These are phyloP conservation scores for Colletotrichum musae DNA, from an alignment of 2,329 filamentous ascomycete species.

Conservation along the genomic window DNA sequence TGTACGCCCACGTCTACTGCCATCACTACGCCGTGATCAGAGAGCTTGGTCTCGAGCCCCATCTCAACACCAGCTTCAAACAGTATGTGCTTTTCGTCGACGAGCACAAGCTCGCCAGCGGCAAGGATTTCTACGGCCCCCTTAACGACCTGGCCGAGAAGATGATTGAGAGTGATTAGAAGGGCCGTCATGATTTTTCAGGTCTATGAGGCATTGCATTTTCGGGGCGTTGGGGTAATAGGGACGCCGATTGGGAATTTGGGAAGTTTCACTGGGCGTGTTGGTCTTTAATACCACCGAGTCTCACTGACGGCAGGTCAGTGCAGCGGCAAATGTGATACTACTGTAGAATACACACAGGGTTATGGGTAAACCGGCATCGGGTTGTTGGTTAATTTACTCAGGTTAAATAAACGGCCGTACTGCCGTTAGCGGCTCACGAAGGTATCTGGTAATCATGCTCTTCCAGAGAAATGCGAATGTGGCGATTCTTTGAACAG, in stretches of 20 bases:
- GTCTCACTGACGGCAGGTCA: slow-evolving; percentile 3
- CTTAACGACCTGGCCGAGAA: slow-evolving; percentile 96
- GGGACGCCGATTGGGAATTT: slow-evolving; percentile 24
- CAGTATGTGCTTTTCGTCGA: slow-evolving; percentile 99
- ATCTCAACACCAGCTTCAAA: slow-evolving; percentile 99
- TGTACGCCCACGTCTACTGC: slow-evolving; percentile 99
- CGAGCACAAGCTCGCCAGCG: slow-evolving; percentile 92
- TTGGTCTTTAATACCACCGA: slow-evolving; percentile 25
- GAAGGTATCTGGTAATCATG: too few species aligned
- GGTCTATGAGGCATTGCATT: slow-evolving; percentile 32
- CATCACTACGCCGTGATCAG: slow-evolving; percentile 98
- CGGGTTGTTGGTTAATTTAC: slow-evolving; percentile 21
- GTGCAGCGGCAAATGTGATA: slow-evolving; percentile 40
- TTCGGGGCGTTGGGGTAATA: slow-evolving; percentile 40
- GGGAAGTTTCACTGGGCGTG: slow-evolving; percentile 30
- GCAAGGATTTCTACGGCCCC: slow-evolving; percentile 97
- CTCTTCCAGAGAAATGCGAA: too few species aligned
- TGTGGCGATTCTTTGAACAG: too few species aligned
- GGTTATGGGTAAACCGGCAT: slow-evolving; percentile 20
- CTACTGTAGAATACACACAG: slow-evolving; percentile 39
- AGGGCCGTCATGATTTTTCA: neutral
- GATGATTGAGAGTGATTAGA: slow-evolving; percentile 91
- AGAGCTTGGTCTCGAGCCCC: slow-evolving; percentile 93
- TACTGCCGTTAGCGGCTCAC: too few species aligned
- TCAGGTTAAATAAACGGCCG: neutral